These are phyloP conservation scores for Saururus chinensis DNA, from an alignment of 164 flowering plant genomes.

Conservation along the genomic window DNA sequence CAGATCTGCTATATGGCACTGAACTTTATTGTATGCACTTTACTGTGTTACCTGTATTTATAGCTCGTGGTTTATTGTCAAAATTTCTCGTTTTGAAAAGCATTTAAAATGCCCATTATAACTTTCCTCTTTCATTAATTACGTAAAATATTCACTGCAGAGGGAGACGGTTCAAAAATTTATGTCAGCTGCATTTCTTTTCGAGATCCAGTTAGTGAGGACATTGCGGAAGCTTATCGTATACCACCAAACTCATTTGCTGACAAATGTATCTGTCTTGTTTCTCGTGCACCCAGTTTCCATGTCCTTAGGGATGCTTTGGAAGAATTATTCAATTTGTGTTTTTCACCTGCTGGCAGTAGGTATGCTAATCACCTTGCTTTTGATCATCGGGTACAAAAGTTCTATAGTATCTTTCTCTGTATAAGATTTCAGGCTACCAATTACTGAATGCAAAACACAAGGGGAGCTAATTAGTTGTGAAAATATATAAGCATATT, in stretches of 20 bases:
- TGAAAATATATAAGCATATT: no score
- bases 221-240: slow-evolving; percentile 84
- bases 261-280: slow-evolving; percentile 93
- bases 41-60: no score
- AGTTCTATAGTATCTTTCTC: no score
- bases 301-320: slow-evolving; percentile 60
- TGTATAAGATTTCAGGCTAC: no score
- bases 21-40: no score
- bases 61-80: no score
- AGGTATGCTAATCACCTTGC: slow-evolving; percentile 29
- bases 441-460: no score
- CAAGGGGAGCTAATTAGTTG: no score
- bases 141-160: slow-evolving; percentile 31
- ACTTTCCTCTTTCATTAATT: not conserved
- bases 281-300: slow-evolving; percentile 86
- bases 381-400: not conserved
- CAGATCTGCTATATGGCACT: no score
- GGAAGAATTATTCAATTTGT: slow-evolving; percentile 76
- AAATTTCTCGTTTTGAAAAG: no score
- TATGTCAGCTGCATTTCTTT: slow-evolving; percentile 97
- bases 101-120: no score
- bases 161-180: slow-evolving; percentile 98
- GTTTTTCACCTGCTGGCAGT: slow-evolving; percentile 82
- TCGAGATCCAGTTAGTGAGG: slow-evolving; percentile 91
- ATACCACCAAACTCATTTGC: slow-evolving; percentile 88